These are phyloP conservation scores for Ogataea allantospora DNA, from an alignment of 805 yeast species.

Conservation along the genomic window DNA sequence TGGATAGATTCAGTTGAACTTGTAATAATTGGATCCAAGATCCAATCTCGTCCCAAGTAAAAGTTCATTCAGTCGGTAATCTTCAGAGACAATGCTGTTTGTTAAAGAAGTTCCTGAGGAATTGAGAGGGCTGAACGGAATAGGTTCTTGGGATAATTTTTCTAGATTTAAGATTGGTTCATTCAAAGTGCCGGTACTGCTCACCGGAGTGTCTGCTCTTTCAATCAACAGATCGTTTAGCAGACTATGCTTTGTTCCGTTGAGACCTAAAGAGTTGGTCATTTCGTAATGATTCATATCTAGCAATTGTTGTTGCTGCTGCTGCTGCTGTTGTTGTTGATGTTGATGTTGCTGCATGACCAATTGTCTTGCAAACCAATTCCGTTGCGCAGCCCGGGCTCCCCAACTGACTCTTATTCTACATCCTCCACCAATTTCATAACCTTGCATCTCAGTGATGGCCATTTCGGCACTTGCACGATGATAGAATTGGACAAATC, in stretches of 20 bases:
- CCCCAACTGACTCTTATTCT: conserved; percentile 90
- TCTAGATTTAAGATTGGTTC: conserved; percentile 19
- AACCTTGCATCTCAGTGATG: conserved; percentile 85
- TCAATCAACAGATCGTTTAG: conserved; percentile 21
- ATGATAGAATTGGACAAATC: conserved; percentile 79
- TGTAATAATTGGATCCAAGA: conserved; percentile 40
- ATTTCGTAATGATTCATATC: conserved; percentile 14
- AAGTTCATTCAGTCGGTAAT: conserved; percentile 46
- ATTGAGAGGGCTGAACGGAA: conserved; percentile 27
- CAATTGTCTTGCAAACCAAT: conserved; percentile 36
- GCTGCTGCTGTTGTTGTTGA: conserved; percentile 5
- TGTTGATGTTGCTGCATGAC: conserved; percentile 28
- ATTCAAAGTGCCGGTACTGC: conserved; percentile 2
- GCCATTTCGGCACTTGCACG: conserved; percentile 85
- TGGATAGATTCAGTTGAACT: conserved; percentile 32
- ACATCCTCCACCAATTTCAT: conserved; percentile 73
- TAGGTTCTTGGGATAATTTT: conserved; percentile 25
- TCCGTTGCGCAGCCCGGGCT: conserved; percentile 47
- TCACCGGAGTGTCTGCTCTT: conserved; percentile 2
- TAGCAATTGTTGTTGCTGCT: conserved; percentile 1
- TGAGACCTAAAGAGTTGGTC: conserved; percentile 26
- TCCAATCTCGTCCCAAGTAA: conserved; percentile 58
- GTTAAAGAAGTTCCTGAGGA: conserved; percentile 18
- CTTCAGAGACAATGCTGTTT: conserved; percentile 23
- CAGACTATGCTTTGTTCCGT: conserved; percentile 23